Evolutionary conservation across 306 rosid species (phyloP).

Genomic region (Sophora flavescens): DNA sequence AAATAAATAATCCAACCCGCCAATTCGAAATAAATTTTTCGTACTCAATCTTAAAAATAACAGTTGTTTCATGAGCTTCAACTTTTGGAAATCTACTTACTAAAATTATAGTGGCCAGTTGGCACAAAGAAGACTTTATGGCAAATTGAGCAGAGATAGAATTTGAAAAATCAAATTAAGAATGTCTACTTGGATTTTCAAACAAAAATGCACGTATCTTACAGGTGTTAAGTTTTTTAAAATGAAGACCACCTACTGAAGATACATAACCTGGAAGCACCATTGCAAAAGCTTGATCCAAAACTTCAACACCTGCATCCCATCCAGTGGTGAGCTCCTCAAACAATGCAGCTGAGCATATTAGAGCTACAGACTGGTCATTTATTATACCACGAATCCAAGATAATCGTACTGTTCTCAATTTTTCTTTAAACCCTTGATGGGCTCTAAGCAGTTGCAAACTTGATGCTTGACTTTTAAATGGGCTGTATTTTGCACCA

Average conservation of each 20-base stretch:
- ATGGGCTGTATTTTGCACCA: slow-evolving; percentile 70
- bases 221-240: slow-evolving; percentile 22
- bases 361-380: slow-evolving; percentile 80
- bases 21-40: not conserved
- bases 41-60: not conserved
- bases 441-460: slow-evolving; percentile 83
- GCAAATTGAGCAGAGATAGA: slow-evolving; percentile 14
- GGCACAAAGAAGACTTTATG: slow-evolving; percentile 17
- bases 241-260: slow-evolving; percentile 29
- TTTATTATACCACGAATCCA: slow-evolving; percentile 81
- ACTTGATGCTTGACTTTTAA: slow-evolving; percentile 76
- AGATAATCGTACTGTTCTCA: slow-evolving; percentile 67
- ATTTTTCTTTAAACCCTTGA: slow-evolving; percentile 90
- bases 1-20: not conserved
- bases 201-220: not conserved
- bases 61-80: slow-evolving; percentile 14
- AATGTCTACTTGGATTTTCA: slow-evolving; percentile 21
- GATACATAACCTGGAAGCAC: slow-evolving; percentile 87
- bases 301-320: slow-evolving; percentile 71
- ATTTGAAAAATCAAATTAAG: slow-evolving; percentile 15
- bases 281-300: slow-evolving; percentile 86
- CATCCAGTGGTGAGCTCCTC: slow-evolving; percentile 88
- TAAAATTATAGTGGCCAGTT: slow-evolving; percentile 13
- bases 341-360: slow-evolving; percentile 84
- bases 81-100: slow-evolving; percentile 19